These are phyloP conservation scores for Grifola frondosa DNA, from an alignment of 1,284 basidiomycete genomes.

Conservation along the genomic window DNA sequence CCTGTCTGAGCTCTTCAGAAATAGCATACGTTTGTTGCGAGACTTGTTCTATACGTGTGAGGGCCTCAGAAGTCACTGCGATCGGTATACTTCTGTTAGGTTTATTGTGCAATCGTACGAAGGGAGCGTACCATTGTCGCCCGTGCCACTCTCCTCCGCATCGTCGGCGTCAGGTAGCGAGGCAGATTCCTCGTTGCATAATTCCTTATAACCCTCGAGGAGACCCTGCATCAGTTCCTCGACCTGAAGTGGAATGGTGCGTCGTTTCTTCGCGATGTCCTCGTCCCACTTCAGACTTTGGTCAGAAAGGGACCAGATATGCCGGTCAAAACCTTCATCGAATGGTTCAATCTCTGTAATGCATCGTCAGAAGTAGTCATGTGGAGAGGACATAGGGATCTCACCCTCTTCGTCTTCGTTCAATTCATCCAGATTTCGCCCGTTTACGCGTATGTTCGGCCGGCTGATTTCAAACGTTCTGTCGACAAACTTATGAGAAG, in stretches of 20 bases:
- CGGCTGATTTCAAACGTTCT: slow-evolving; percentile 61
- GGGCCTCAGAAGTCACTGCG: slow-evolving; percentile 21
- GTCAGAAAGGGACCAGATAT: slow-evolving; percentile 25
- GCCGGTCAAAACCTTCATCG: slow-evolving; percentile 54
- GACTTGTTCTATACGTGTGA: slow-evolving; percentile 26
- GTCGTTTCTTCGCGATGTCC: slow-evolving; percentile 21
- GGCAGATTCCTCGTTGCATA: slow-evolving; percentile 21
- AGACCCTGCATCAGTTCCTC: slow-evolving; percentile 22
- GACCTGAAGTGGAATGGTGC: slow-evolving; percentile 19
- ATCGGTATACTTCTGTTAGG: neutral
- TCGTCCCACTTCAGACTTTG: slow-evolving; percentile 24
- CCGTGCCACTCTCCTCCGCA: slow-evolving; percentile 4
- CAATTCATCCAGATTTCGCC: slow-evolving; percentile 69
- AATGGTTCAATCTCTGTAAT: slow-evolving; percentile 69
- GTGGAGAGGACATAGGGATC: slow-evolving; percentile 7
- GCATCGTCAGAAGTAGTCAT: neutral
- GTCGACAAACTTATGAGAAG: slow-evolving; percentile 67
- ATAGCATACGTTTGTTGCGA: slow-evolving; percentile 33
- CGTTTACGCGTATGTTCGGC: slow-evolving; percentile 77
- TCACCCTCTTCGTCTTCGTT: slow-evolving; percentile 55
- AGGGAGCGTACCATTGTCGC: neutral
- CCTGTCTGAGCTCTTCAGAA: slow-evolving; percentile 53
- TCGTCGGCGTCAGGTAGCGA: slow-evolving; percentile 17
- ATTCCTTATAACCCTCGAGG: slow-evolving; percentile 14
- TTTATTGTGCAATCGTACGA: neutral